These are phyloP conservation scores for Trichoderma simmonsii DNA, from an alignment of 2,329 filamentous ascomycete species.

Conservation along the genomic window DNA sequence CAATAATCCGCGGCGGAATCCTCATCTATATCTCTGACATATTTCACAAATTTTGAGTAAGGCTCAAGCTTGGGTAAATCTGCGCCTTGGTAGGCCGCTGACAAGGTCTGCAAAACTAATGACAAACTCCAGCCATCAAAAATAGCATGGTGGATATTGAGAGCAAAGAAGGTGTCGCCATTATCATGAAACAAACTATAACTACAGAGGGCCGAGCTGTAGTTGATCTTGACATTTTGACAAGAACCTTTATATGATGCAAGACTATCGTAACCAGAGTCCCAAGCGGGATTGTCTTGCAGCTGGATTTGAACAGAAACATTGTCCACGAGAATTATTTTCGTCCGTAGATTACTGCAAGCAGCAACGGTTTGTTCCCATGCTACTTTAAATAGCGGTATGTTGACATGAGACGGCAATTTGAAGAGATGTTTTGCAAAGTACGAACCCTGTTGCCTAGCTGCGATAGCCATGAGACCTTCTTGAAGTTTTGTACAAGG, in stretches of 20 bases:
- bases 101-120: background rate
- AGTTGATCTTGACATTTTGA: background rate
- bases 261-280: background rate
- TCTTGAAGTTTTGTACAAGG: constrained; percentile 7
- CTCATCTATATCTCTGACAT: background rate
- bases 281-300: background rate
- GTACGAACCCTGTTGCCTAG: background rate
- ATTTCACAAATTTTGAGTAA: constrained; percentile 2
- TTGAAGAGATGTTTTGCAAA: background rate
- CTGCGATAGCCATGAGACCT: background rate
- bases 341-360: constrained; percentile 3
- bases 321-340: background rate
- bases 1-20: background rate
- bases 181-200: constrained; percentile 2
- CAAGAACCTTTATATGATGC: background rate
- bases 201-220: background rate
- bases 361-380: background rate
- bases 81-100: background rate
- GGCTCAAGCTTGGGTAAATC: constrained; percentile 17
- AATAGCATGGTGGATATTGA: constrained; percentile 1
- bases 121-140: constrained; percentile 10
- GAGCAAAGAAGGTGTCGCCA: background rate
- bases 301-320: background rate
- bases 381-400: background rate
- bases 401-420: background rate